Conservation (phyloP, 495 filamentous ascomycete genomes). For the Beverwykella pulmonaria region DNA sequence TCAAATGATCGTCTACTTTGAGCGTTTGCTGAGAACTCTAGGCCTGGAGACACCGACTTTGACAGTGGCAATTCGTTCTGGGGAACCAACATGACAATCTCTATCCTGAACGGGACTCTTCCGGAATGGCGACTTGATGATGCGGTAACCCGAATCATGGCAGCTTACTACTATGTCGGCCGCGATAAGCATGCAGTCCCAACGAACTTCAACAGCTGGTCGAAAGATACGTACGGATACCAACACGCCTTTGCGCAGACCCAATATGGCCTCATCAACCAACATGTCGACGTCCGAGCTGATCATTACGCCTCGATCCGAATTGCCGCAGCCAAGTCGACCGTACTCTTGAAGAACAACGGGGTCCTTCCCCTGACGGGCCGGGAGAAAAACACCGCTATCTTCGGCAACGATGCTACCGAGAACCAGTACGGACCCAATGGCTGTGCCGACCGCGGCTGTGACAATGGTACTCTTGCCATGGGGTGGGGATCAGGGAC, state of each 20-base stretch:
- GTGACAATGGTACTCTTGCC: slow-evolving; percentile 81
- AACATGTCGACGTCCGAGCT: slow-evolving; percentile 78
- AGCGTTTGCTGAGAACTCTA: not conserved
- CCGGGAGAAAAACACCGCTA: slow-evolving; percentile 70
- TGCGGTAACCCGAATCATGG: slow-evolving; percentile 90
- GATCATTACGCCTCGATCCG: slow-evolving; percentile 74
- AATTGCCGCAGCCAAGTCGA: slow-evolving; percentile 72
- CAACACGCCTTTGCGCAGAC: slow-evolving; percentile 62
- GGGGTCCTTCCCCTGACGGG: slow-evolving; percentile 74
- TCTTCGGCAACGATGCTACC: slow-evolving; percentile 87
- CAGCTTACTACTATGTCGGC: slow-evolving; percentile 89
- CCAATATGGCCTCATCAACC: slow-evolving; percentile 72
- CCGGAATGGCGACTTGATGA: slow-evolving; percentile 92
- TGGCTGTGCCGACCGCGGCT: slow-evolving; percentile 79
- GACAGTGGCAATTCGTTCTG: slow-evolving; percentile 74
- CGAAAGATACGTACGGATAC: slow-evolving; percentile 70
- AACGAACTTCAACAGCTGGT: slow-evolving; percentile 91
- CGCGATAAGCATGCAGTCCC: slow-evolving; percentile 63
- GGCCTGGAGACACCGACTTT: slow-evolving; percentile 78
- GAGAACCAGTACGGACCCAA: slow-evolving; percentile 81
- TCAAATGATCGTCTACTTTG: not conserved
- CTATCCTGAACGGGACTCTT: slow-evolving; percentile 86
- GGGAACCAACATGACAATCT: slow-evolving; percentile 83
- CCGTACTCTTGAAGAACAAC: slow-evolving; percentile 86
- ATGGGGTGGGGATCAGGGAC: slow-evolving; percentile 96